Evolutionary conservation across 495 filamentous ascomycete genomes (phyloP).

Genomic region (Talaromyces stipitatus): DNA sequence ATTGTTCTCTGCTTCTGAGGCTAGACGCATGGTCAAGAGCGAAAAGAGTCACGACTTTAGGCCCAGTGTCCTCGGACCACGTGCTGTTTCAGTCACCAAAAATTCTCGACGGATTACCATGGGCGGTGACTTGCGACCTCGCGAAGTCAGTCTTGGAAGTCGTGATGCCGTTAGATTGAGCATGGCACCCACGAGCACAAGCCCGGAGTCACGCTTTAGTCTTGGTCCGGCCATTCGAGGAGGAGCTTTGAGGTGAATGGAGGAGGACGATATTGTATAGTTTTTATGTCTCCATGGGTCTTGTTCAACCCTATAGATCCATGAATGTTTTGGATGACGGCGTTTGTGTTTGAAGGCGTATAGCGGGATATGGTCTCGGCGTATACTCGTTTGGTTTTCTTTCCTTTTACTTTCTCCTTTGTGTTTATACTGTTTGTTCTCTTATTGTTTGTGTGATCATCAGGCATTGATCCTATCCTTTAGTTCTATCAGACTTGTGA

Average conservation of each 20-base stretch:
- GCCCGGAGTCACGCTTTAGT: constrained; percentile 10
- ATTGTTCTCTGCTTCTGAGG: constrained; percentile 63
- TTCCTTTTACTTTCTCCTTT: constrained; percentile 13
- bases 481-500: background rate
- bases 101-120: constrained; percentile 44
- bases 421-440: constrained; percentile 9
- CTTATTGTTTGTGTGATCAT: too few species aligned
- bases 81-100: constrained; percentile 60
- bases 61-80: constrained; percentile 55
- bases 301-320: background rate
- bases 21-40: constrained; percentile 61
- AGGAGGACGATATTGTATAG: constrained; percentile 12
- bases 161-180: constrained; percentile 41
- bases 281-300: background rate
- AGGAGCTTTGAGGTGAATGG: constrained; percentile 11
- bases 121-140: constrained; percentile 40
- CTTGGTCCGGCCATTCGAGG: constrained; percentile 7
- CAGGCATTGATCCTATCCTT: constrained; percentile 6
- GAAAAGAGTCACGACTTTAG: constrained; percentile 51
- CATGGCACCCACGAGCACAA: constrained; percentile 22
- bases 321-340: constrained; percentile 10
- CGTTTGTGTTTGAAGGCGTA: constrained; percentile 18
- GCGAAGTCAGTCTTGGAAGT: constrained; percentile 32
- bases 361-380: background rate
- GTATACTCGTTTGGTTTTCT: constrained; percentile 17